Conservation (phyloP, 805 yeast genomes). For the Yamadazyma endophytica region DNA sequence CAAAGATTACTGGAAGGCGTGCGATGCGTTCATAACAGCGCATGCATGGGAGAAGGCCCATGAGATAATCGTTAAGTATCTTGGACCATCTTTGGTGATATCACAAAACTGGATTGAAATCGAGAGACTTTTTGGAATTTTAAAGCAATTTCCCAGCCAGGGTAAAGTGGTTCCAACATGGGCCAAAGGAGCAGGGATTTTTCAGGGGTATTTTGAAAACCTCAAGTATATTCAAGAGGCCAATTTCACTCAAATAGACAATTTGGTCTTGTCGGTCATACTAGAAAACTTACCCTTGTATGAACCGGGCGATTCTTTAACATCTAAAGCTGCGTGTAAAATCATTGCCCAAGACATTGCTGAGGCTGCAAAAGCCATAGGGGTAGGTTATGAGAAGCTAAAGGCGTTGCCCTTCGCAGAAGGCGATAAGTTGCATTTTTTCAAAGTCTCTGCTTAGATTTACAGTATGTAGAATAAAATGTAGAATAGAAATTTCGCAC, state of each 20-base stretch:
- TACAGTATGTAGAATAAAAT: background rate
- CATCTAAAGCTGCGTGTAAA: constrained; percentile 46
- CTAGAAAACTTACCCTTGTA: constrained; percentile 44
- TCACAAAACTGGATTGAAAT: constrained; percentile 36
- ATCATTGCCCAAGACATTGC: constrained; percentile 51
- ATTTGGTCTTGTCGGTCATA: constrained; percentile 28
- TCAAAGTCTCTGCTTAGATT: too few relatives aligned
- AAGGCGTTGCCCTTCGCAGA: constrained; percentile 44
- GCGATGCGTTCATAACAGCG: constrained; percentile 59
- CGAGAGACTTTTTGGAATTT: constrained; percentile 33
- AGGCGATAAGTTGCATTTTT: constrained; percentile 40
- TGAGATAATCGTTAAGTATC: constrained; percentile 43
- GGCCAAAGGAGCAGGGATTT: constrained; percentile 58
- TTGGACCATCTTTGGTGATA: constrained; percentile 73
- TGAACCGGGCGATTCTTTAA: constrained; percentile 20
- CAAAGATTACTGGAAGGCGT: constrained; percentile 56
- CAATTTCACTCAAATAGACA: background rate
- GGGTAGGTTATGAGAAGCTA: too few relatives aligned
- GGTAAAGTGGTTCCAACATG: constrained; percentile 42
- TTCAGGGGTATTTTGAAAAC: constrained; percentile 44
- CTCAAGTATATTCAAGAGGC: constrained; percentile 7
- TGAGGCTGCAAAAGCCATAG: too few relatives aligned
- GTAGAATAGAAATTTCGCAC: background rate
- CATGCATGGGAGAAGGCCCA: constrained; percentile 62
- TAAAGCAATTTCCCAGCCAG: constrained; percentile 40